Percentiles rank a stretch among this genome's conserved stretches.
Evolutionary conservation across 2,329 filamentous ascomycete genomes (phyloP).

Genomic region (Magnaporthales sp.): DNA sequence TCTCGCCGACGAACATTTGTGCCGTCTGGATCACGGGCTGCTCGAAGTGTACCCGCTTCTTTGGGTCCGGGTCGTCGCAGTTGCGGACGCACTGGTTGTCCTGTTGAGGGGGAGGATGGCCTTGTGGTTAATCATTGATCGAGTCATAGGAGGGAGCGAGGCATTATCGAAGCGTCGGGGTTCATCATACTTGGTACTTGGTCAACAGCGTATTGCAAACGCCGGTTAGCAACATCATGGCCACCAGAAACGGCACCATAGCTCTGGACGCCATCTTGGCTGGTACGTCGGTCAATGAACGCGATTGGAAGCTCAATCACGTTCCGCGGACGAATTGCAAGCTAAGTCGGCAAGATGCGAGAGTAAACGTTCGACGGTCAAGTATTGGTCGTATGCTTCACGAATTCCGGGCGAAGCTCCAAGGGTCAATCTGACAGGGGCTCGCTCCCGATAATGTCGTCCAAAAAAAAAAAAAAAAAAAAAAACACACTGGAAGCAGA

Average conservation of each 20-base stretch:
- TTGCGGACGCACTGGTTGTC: slow-evolving; percentile 96
- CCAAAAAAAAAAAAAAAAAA: neutral
- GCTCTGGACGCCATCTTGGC: slow-evolving; percentile 59
- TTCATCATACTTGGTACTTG: slow-evolving; percentile 72
- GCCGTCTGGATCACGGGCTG: slow-evolving; percentile 94
- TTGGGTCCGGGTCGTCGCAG: slow-evolving; percentile 63
- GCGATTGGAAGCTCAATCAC: neutral
- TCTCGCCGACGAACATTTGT: slow-evolving; percentile 97
- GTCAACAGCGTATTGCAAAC: slow-evolving; percentile 96
- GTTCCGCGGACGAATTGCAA: neutral
- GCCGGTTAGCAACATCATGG: slow-evolving; percentile 93
- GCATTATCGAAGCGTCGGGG: neutral
- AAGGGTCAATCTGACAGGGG: neutral
- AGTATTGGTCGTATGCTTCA: neutral
- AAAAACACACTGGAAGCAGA: no score
- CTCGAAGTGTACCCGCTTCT: slow-evolving; percentile 68
- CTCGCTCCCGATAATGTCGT: neutral
- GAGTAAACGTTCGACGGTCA: neutral
- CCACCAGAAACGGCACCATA: slow-evolving; percentile 76
- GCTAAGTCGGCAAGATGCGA: neutral
- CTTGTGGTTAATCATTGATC: neutral
- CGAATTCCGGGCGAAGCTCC: neutral
- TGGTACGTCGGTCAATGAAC: neutral
- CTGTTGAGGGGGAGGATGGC: slow-evolving; percentile 31
- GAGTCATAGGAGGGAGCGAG: neutral